Evolutionary conservation across 306 rosid genomes (phyloP).

Genomic region (Prunus mume): DNA sequence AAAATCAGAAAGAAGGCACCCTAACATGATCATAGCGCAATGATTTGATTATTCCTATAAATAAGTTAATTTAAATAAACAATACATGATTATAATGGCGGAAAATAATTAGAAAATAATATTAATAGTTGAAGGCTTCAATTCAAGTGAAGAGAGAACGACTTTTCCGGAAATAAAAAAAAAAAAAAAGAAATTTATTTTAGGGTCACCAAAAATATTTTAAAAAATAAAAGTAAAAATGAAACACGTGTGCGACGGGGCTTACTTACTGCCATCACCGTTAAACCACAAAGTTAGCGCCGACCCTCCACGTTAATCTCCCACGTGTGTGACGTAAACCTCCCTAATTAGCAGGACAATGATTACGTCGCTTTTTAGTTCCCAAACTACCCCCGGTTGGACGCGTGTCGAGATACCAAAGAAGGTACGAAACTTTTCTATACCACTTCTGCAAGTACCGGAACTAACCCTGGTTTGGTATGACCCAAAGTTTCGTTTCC

Average conservation of each 20-base stretch:
- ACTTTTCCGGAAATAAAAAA: neutral
- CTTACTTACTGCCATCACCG: neutral
- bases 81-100: no score
- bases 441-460: slow-evolving; percentile 6
- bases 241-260: slow-evolving; percentile 5
- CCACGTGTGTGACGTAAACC: slow-evolving; percentile 3
- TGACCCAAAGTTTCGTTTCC: neutral
- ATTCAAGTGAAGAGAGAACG: neutral
- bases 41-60: no score
- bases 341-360: slow-evolving; percentile 20
- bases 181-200: neutral
- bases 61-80: no score
- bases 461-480: neutral
- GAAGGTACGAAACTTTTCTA: neutral
- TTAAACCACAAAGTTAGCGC: slow-evolving; percentile 4
- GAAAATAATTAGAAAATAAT: no score
- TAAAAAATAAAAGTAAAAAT: neutral
- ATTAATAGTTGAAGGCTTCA: no score
- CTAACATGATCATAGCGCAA: no score
- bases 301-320: neutral
- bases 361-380: slow-evolving; percentile 21
- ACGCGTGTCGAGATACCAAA: slow-evolving; percentile 2
- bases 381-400: neutral
- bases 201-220: neutral
- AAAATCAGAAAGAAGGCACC: no score